Conservation (phyloP, 148 eudicot species). For the Chenopodium berlandieri region DNA sequence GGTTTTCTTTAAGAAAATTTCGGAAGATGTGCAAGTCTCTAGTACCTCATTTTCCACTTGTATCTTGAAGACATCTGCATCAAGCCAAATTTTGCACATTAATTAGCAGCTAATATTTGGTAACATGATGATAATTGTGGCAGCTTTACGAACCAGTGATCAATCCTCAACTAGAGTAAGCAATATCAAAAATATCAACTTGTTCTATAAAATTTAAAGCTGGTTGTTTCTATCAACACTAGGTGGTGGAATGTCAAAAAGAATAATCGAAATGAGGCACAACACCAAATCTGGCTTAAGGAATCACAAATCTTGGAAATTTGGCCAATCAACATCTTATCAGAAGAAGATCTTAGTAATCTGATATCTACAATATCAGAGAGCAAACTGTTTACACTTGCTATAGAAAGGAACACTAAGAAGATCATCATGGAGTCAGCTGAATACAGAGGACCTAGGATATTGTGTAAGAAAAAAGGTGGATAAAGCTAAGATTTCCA, state of each 20-base stretch:
- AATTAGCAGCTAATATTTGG: too few species aligned
- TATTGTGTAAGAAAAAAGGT: too few species aligned
- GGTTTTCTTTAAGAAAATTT: background rate
- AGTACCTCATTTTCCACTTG: slow-evolving; percentile 6
- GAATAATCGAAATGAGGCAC: background rate
- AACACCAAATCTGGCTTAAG: background rate
- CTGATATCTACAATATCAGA: background rate
- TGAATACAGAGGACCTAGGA: too few species aligned
- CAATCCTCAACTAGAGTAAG: too few species aligned
- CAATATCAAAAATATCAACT: background rate
- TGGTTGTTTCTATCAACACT: background rate
- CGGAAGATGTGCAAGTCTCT: background rate
- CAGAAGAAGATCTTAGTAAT: background rate
- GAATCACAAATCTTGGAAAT: background rate
- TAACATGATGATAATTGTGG: too few species aligned
- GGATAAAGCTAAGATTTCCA: too few species aligned
- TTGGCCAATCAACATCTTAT: background rate
- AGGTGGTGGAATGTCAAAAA: background rate
- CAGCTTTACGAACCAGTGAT: background rate
- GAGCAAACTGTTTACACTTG: background rate
- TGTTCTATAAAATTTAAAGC: background rate
- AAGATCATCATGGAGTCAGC: too few species aligned
- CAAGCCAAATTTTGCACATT: background rate
- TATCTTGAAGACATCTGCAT: slow-evolving; percentile 5
- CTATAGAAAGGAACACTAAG: background rate